Conservation (phyloP, 2,329 filamentous ascomycete genomes). For the Diaporthe ilicicola region DNA sequence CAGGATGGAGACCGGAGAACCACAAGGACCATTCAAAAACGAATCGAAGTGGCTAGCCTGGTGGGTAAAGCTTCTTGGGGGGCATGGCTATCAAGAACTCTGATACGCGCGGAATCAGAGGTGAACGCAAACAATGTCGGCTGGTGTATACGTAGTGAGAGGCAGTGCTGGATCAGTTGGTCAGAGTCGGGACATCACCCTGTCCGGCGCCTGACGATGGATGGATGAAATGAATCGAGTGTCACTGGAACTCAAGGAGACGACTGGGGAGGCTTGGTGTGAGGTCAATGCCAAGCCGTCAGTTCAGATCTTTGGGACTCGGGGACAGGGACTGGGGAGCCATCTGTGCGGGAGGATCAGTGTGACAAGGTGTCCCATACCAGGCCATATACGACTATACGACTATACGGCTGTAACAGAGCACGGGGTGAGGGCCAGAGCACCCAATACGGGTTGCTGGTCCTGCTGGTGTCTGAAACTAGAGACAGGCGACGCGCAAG, state of each 20-base stretch:
- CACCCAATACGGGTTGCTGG: not conserved
- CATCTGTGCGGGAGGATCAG: slow-evolving; percentile 24
- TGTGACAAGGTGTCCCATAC: slow-evolving; percentile 17
- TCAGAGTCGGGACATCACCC: not conserved
- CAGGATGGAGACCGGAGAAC: not conserved
- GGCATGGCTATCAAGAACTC: slow-evolving; percentile 17
- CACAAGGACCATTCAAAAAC: not conserved
- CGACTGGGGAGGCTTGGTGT: not conserved
- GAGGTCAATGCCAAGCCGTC: slow-evolving; percentile 22
- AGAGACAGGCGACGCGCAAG: slow-evolving; percentile 14
- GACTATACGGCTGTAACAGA: not conserved
- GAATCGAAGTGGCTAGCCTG: slow-evolving; percentile 15
- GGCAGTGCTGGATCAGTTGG: slow-evolving; percentile 22
- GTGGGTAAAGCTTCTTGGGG: slow-evolving; percentile 12
- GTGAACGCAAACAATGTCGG: slow-evolving; percentile 8
- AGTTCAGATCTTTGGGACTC: slow-evolving; percentile 26
- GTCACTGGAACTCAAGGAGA: slow-evolving; percentile 15
- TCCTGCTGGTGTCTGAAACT: not conserved
- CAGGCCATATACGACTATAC: not conserved
- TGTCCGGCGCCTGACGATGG: slow-evolving; percentile 1
- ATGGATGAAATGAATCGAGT: slow-evolving; percentile 16
- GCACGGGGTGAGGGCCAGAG: slow-evolving; percentile 5
- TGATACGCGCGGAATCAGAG: not conserved
- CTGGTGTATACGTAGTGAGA: slow-evolving; percentile 19
- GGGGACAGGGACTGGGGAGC: slow-evolving; percentile 22